Conservation (phyloP, 1,284 basidiomycete species). For the Jaminaea rosea region DNA sequence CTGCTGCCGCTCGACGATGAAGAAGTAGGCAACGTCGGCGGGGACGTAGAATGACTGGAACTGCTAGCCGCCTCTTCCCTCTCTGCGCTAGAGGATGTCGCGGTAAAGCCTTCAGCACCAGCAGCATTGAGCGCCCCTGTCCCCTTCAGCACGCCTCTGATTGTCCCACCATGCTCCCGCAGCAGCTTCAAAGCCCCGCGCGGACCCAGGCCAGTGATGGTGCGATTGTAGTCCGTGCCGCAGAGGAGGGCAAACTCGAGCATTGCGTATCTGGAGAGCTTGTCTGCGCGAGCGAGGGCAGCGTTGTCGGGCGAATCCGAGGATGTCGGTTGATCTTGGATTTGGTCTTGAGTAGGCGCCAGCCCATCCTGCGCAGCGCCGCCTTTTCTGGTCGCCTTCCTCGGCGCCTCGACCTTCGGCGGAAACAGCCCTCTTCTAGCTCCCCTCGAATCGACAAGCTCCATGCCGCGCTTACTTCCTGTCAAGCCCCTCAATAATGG, state of each 20-base stretch:
- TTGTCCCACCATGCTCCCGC: slow-evolving; percentile 25
- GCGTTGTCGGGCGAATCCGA: background rate
- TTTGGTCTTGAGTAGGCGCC: background rate
- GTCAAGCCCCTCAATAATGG: slow-evolving; percentile 38
- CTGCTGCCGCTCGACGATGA: too few species aligned
- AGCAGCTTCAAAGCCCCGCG: slow-evolving; percentile 24
- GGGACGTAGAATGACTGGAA: too few species aligned
- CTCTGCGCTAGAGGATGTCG: background rate
- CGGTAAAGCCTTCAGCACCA: background rate
- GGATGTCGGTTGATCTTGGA: background rate
- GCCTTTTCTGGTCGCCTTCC: too few species aligned
- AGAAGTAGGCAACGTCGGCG: too few species aligned
- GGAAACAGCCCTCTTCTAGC: slow-evolving; percentile 26
- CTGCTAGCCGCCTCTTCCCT: too few species aligned
- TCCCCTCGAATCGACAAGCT: slow-evolving; percentile 25
- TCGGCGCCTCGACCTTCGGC: too few species aligned
- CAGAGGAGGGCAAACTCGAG: slow-evolving; percentile 42
- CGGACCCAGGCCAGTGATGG: slow-evolving; percentile 33
- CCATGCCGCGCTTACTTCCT: slow-evolving; percentile 18
- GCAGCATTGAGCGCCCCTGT: background rate
- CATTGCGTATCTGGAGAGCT: slow-evolving; percentile 16
- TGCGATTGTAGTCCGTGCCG: slow-evolving; percentile 45
- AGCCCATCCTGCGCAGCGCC: background rate
- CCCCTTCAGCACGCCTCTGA: slow-evolving; percentile 13
- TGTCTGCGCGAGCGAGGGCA: slow-evolving; percentile 6